Evolutionary conservation across 2,329 filamentous ascomycete species (phyloP).

Genomic region (Aspergillus pseudotamarii): DNA sequence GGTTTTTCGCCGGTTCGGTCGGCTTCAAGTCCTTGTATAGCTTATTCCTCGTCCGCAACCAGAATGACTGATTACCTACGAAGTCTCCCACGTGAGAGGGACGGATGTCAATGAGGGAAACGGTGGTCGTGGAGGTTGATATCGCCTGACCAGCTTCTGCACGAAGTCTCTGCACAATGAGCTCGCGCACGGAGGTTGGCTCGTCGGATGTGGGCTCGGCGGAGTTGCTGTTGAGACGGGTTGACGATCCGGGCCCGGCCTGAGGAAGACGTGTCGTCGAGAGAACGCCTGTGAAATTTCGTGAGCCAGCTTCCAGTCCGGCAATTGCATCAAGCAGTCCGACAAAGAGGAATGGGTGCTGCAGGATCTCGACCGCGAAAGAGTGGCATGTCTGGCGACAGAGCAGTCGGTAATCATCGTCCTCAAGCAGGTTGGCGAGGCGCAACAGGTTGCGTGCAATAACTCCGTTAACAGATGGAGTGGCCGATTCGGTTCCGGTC

Average conservation of each 20-base stretch:
- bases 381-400: conserved; percentile 77
- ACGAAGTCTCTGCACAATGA: conserved; percentile 36
- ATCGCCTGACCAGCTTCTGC: conserved; percentile 35
- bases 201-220: conserved; percentile 26
- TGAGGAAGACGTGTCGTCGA: conserved; percentile 35
- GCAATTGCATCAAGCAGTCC: conserved; percentile 78
- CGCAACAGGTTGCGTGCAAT: conserved; percentile 87
- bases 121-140: conserved; percentile 36
- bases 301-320: conserved; percentile 70
- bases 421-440: conserved; percentile 69
- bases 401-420: conserved; percentile 63
- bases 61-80: conserved; percentile 39
- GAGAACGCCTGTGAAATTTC: conserved; percentile 60
- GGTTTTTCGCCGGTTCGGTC: conserved; percentile 38
- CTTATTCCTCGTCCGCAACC: conserved; percentile 41
- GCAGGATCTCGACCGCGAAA: conserved; percentile 88
- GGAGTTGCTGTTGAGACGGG: conserved; percentile 17
- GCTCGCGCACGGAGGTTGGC: conserved; percentile 30
- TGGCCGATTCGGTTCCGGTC: conserved; percentile 90
- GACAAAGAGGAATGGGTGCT: conserved; percentile 90
- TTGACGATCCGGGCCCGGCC: conserved; percentile 9
- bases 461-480: conserved; percentile 86
- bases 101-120: conserved; percentile 42
- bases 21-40: conserved; percentile 42
- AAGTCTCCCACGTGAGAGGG: conserved; percentile 37